These are phyloP conservation scores for Aureobasidium sp. DNA, from an alignment of 2,329 filamentous ascomycete species.

Conservation along the genomic window DNA sequence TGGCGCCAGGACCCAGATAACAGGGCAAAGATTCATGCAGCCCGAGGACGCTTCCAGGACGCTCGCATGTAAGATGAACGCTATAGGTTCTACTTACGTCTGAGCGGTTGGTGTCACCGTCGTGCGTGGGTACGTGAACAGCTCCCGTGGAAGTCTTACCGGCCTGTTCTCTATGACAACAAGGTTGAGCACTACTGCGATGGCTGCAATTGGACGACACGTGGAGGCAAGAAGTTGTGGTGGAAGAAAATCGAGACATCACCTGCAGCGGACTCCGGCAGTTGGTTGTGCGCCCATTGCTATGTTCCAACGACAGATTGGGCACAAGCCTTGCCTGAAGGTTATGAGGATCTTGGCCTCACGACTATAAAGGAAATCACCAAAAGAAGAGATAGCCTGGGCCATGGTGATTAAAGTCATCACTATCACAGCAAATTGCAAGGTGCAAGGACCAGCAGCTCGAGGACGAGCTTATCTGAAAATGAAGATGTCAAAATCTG, in stretches of 20 bases:
- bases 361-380: not conserved
- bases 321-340: not conserved
- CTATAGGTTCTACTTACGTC: not conserved
- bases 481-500: not conserved
- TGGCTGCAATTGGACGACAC: not conserved
- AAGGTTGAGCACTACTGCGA: not conserved
- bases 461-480: not conserved
- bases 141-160: not conserved
- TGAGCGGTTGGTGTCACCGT: not conserved
- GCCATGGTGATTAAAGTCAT: not conserved
- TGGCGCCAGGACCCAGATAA: not conserved
- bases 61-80: not conserved
- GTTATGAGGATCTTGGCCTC: not conserved
- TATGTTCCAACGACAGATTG: not conserved
- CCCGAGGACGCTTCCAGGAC: not conserved
- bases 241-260: not conserved
- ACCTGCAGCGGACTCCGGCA: not conserved
- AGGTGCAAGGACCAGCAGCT: not conserved
- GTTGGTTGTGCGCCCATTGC: not conserved
- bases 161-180: not conserved
- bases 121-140: not conserved
- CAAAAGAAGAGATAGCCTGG: not conserved
- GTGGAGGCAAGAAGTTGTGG: not conserved
- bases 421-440: not conserved
- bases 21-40: not conserved